phyloP scores from a whole-genome alignment of 75 land plant species.

The Pinus tabuliformis region DNA sequence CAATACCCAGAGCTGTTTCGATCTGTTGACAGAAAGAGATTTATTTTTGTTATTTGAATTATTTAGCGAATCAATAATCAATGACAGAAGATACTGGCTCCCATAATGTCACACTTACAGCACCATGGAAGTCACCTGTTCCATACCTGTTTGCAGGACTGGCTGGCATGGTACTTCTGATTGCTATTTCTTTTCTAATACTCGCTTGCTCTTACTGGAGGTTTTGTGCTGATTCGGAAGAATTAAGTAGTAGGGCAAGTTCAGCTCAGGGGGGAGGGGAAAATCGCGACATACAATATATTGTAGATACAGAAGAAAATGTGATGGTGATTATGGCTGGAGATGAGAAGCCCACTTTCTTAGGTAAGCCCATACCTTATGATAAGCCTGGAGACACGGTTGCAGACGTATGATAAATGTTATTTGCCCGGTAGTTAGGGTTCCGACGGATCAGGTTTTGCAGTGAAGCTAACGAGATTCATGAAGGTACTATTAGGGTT shows the following conservation, averaged over 20 bases:
- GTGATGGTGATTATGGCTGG: conserved; percentile 24
- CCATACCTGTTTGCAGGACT: conserved; percentile 19
- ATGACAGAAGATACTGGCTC: background rate
- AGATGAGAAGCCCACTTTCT: conserved; percentile 16
- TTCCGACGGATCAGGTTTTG: too few species aligned
- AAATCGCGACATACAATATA: background rate
- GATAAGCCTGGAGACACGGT: background rate
- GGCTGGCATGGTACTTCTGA: conserved; percentile 14
- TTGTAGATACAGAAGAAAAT: background rate
- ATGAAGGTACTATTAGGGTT: too few species aligned
- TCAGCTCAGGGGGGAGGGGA: background rate
- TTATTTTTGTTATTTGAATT: background rate
- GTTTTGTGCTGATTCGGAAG: background rate
- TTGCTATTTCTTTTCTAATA: conserved; percentile 8
- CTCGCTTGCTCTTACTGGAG: conserved; percentile 18
- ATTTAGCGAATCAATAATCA: background rate
- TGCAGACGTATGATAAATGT: background rate
- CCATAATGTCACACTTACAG: background rate
- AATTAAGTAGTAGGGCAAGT: background rate
- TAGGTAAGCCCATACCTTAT: background rate
- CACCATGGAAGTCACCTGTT: conserved; percentile 11
- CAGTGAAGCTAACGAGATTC: too few species aligned
- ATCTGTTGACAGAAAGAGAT: too few species aligned
- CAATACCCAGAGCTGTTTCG: background rate
- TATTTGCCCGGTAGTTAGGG: too few species aligned